Conservation (phyloP, 2,329 filamentous ascomycete species). For the Xylaria sp. region DNA sequence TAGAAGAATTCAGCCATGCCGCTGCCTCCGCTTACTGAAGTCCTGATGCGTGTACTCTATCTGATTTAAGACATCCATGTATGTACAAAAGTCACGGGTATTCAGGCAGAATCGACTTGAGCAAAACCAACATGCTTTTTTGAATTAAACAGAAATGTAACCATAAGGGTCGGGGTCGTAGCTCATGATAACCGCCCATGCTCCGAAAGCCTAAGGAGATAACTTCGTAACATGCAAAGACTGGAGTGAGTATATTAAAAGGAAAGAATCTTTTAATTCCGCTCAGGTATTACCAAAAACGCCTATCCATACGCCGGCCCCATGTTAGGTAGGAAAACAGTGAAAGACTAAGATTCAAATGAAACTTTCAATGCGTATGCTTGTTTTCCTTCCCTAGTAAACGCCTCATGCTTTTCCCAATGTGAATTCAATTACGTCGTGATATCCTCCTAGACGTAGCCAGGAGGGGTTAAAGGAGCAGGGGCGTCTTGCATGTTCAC, state of each 20-base stretch:
- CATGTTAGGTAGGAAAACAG: constrained; percentile 13
- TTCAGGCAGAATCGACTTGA: neutral
- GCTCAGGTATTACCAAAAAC: constrained; percentile 38
- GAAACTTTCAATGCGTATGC: constrained; percentile 12
- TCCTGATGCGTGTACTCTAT: neutral
- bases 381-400: neutral
- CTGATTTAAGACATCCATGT: neutral
- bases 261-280: constrained; percentile 27
- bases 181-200: constrained; percentile 32
- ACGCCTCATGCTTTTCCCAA: constrained; percentile 8
- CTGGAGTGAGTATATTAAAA: constrained; percentile 8
- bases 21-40: neutral
- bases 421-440: neutral
- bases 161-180: constrained; percentile 26
- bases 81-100: neutral
- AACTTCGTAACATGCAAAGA: constrained; percentile 20
- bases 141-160: constrained; percentile 24
- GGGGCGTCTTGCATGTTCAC: constrained; percentile 38
- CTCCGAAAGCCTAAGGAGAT: constrained; percentile 20
- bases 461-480: constrained; percentile 36
- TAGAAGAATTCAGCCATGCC: neutral
- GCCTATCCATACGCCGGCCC: constrained; percentile 28
- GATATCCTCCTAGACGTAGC: constrained; percentile 24
- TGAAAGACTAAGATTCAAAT: constrained; percentile 4
- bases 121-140: constrained; percentile 12